Evolutionary conservation across 805 yeast genomes (phyloP).

Genomic region (Candida namnaoensis): DNA sequence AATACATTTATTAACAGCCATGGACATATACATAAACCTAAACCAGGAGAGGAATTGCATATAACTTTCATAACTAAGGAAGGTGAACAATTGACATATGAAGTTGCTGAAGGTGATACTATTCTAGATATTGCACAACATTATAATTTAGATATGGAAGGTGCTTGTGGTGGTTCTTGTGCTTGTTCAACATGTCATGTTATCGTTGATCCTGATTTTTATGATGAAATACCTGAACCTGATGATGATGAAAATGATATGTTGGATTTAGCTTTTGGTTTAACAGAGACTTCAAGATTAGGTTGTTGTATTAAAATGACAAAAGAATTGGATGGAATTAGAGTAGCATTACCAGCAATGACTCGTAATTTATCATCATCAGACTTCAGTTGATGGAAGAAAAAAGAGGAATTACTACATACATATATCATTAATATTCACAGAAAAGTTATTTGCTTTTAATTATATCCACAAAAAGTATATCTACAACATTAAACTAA

Average conservation of each 20-base stretch:
- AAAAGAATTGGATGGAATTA: slow-evolving; percentile 83
- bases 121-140: slow-evolving; percentile 93
- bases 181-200: slow-evolving; percentile 98
- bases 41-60: slow-evolving; percentile 84
- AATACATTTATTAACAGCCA: slow-evolving; percentile 30
- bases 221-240: slow-evolving; percentile 89
- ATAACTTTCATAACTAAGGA: slow-evolving; percentile 89
- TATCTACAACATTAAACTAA: too few relatives aligned
- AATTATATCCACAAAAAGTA: too few relatives aligned
- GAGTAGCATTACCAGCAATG: slow-evolving; percentile 96
- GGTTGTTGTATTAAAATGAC: slow-evolving; percentile 92
- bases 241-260: slow-evolving; percentile 97
- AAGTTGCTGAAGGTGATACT: slow-evolving; percentile 89
- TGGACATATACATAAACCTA: slow-evolving; percentile 86
- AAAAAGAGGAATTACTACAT: neutral
- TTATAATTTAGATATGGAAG: slow-evolving; percentile 90
- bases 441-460: too few relatives aligned
- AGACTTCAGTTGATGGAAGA: slow-evolving; percentile 48
- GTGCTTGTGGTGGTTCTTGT: slow-evolving; percentile 98
- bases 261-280: slow-evolving; percentile 95
- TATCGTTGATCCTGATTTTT: slow-evolving; percentile 90
- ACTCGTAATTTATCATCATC: slow-evolving; percentile 82
- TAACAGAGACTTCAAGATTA: slow-evolving; percentile 91
- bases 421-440: too few relatives aligned
- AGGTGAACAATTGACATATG: slow-evolving; percentile 73